Evolutionary conservation across 2,329 filamentous ascomycete genomes (phyloP).

Genomic region (Grosmannia huntii): DNA sequence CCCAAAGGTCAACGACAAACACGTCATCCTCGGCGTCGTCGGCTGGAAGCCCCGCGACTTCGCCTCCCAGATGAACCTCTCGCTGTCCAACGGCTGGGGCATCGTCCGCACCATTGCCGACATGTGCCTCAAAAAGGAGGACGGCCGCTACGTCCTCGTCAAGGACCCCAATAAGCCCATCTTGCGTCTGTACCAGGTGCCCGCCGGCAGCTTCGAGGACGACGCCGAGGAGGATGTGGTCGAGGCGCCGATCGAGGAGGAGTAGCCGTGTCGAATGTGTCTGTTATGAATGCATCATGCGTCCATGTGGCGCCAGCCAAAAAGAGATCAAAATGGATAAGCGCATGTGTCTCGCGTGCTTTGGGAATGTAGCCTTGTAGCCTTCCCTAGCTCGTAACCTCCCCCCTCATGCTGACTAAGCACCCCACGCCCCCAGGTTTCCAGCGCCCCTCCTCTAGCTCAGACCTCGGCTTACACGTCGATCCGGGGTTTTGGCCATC

Average conservation of each 20-base stretch:
- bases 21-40: constrained; percentile 88
- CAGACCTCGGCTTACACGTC: background rate
- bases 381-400: no score
- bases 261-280: background rate
- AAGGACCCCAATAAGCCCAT: constrained; percentile 97
- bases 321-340: background rate
- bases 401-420: background rate
- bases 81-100: constrained; percentile 94
- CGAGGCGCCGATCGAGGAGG: constrained; percentile 31
- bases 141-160: constrained; percentile 70
- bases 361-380: no score
- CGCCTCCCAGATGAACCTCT: constrained; percentile 94
- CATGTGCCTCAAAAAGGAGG: constrained; percentile 68
- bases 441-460: background rate
- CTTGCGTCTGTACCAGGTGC: constrained; percentile 85
- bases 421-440: background rate
- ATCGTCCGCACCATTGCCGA: constrained; percentile 97
- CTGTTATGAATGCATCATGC: background rate
- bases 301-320: background rate
- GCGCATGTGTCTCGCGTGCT: no score
- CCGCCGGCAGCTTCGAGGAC: constrained; percentile 78
- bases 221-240: constrained; percentile 59
- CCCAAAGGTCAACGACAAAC: constrained; percentile 83
- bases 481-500: background rate
- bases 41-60: constrained; percentile 98